Evolutionary conservation across 179 eudicot genomes (phyloP).

Genomic region (Amaranthus tricolor): DNA sequence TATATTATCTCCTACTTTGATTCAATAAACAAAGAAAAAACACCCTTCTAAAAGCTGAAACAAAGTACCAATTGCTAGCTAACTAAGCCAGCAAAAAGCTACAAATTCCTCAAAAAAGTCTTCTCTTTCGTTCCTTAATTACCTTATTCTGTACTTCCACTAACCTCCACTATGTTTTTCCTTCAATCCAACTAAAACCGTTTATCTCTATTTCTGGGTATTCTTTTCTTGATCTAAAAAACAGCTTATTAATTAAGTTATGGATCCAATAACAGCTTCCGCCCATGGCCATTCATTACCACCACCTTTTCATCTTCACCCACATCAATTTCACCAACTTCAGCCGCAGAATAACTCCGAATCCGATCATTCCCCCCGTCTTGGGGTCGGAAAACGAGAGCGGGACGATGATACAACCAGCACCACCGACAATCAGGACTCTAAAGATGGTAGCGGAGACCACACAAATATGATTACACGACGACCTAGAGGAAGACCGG

Average conservation of each 20-base stretch:
- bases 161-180: constrained; percentile 21
- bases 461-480: constrained; percentile 23
- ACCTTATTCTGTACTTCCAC: constrained; percentile 24
- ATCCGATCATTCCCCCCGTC: constrained; percentile 29
- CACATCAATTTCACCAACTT: constrained; percentile 31
- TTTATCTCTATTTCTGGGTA: background rate
- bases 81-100: constrained; percentile 13
- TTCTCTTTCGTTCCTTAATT: background rate
- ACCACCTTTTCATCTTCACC: constrained; percentile 37
- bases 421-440: constrained; percentile 24
- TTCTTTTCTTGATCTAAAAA: background rate
- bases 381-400: constrained; percentile 21
- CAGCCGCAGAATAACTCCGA: constrained; percentile 24
- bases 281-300: constrained; percentile 34
- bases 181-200: background rate
- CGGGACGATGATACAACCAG: constrained; percentile 34
- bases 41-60: background rate
- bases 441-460: constrained; percentile 12
- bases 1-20: background rate
- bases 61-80: background rate
- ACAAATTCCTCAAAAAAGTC: background rate
- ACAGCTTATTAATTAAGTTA: background rate
- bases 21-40: background rate
- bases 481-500: constrained; percentile 38
- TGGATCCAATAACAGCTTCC: constrained; percentile 33